Conservation (phyloP, 2,329 filamentous ascomycete genomes). For the Fusarium hostae region DNA sequence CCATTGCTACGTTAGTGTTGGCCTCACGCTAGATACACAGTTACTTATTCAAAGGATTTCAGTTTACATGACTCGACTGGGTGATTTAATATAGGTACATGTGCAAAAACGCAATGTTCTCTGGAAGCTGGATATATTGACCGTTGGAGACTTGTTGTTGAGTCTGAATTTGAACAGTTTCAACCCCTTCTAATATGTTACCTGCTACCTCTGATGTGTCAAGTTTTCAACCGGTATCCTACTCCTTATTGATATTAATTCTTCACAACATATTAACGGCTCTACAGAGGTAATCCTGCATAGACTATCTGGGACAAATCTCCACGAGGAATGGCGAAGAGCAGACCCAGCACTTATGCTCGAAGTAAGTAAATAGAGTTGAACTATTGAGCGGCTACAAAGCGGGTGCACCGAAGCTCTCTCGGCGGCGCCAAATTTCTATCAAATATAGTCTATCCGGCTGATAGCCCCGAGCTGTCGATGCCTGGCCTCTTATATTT, state of each 20-base stretch:
- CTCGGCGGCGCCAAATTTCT: constrained; percentile 2
- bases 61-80: not conserved
- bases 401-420: not conserved
- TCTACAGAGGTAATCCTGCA: not conserved
- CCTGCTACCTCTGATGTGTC: not conserved
- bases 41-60: not conserved
- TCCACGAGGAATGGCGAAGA: not conserved
- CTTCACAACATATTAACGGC: not conserved
- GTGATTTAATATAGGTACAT: too few relatives aligned
- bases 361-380: not conserved
- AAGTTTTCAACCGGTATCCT: too few relatives aligned
- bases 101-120: too few relatives aligned
- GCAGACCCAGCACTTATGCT: not conserved
- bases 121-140: too few relatives aligned
- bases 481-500: not conserved
- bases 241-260: not conserved
- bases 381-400: not conserved
- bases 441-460: not conserved
- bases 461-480: not conserved
- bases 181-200: rapidly evolving
- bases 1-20: rapidly evolving
- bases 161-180: not conserved
- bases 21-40: rapidly evolving
- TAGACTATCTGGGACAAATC: not conserved
- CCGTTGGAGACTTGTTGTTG: too few relatives aligned